phyloP scores from a whole-genome alignment of 139 green algal genomes.

The Closterium sp. region DNA sequence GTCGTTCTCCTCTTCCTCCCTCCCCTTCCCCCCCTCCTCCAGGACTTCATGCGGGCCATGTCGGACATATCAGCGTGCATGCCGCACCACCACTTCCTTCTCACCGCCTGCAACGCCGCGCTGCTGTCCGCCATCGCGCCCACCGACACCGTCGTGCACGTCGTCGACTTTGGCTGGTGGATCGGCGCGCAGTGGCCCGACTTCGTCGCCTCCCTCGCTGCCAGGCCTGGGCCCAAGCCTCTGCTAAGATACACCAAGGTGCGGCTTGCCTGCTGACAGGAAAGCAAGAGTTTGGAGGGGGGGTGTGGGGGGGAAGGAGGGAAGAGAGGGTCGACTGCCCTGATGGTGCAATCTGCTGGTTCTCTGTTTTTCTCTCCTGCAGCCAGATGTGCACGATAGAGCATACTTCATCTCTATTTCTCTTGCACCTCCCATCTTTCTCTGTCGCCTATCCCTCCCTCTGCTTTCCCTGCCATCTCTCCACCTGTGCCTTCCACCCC shows the following conservation, averaged over 20 bases:
- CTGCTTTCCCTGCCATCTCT: too few species aligned
- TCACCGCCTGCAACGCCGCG: neutral
- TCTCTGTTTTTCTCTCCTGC: neutral
- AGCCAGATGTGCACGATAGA: neutral
- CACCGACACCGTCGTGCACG: conserved; percentile 6
- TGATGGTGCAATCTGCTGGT: too few species aligned
- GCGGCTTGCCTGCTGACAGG: neutral
- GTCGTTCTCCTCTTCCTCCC: too few species aligned
- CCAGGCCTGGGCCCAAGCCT: neutral
- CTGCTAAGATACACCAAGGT: conserved; percentile 9
- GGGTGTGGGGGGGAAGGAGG: neutral
- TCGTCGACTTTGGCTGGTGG: conserved; percentile 18
- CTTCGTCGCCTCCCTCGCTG: neutral
- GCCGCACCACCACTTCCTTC: conserved; percentile 1
- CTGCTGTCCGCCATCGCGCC: conserved; percentile 6
- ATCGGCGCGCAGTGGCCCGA: conserved; percentile 12
- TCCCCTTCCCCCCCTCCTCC: too few species aligned
- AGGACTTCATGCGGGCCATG: neutral
- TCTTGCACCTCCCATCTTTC: neutral
- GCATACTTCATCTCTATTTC: neutral
- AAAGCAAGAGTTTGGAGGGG: neutral
- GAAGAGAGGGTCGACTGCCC: neutral
- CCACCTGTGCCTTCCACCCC: too few species aligned
- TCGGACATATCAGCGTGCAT: neutral
- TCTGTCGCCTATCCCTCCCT: neutral